Base-by-base conservation (phyloP, 805 yeast species). In the Naumovozyma baii region DNA sequence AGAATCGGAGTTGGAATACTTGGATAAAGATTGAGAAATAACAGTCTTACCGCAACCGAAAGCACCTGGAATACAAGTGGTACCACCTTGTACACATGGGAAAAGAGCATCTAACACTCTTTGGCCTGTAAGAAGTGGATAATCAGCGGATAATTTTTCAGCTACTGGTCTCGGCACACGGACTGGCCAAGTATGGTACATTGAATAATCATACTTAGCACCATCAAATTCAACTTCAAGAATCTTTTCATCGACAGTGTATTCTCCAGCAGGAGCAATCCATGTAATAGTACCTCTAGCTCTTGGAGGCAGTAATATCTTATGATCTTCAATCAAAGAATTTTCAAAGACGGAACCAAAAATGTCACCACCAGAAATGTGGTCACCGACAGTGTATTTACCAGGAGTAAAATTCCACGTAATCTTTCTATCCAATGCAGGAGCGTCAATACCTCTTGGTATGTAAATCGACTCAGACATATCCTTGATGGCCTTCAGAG, bases 41-140 rank as follows among this genome's bases (percentile, higher is more conserved):
- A 90, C 98, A 10, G 98, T 90, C 64, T 88, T 92, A 67, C 99
- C 99, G 69, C 97, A 92, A 49, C 99, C 99, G 57, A 92, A 92
- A 48, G 99, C 99, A 69, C 99, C 99, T 35, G 99, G 99, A 64
- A 92, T 92, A 82, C 98, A 94, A 28, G 99, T 92, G 31, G 99
- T 92, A 72, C 99, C 99, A 70, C 99, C 99, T 73, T 92, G 98
- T 54, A 92, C 99, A 78, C 94, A 83, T 36, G 99, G 99, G 76
- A 92, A 92, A 49, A 92, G 75, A 22, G 98, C 81, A 67, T 92
- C 99, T 64, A 92, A 73, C 38, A 92, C 99, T 75, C 99, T 84
- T 73, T 92, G 99, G 57, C 99, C 99, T 15, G 99, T 92, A 56
- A 92, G 75, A 54, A 92, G 74, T 38, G 99, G 99, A 65, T 83